Evolutionary conservation across 495 filamentous ascomycete genomes (phyloP), one percentile per base, ranked within the genome.

Genomic region (Beverwykella pulmonaria): DNA sequence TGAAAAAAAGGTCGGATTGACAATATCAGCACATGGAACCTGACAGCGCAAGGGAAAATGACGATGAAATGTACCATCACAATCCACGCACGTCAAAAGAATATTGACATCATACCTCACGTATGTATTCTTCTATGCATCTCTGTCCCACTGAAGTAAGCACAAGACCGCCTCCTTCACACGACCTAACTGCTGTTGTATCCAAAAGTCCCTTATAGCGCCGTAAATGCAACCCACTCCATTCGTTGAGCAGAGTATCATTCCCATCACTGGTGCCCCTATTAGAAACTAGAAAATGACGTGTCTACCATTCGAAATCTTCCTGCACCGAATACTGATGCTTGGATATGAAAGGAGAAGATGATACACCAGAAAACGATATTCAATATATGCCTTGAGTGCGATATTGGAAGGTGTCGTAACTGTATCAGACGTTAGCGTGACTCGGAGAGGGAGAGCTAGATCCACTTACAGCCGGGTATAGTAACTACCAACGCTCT

Each of bases 341-440:
- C 39, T 12, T 4, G 39, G 39, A 10, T 44, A 44, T 10, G 39
- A 44, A 44, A 44, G 39, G 39, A 44, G 39, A 12, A n/a, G 15
- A 44, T 10, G 39, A 44, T 34, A 12, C 5, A 34, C 32, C 5
- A n/a, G 9, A 44, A 14, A 44, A 44, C 6, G 17, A 54, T 54
- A 27, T 30, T 71, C 65, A 91, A 74, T 91, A 91, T 74, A 91
- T 91, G 73, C 88, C 88, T 75, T 91, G 88, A 4, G 88, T 90
- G 57, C 89, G 81, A 76, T 91, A 91, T 72, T 91, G 88, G 76
- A 90, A 91, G 64, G 89, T 90, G 75, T 91, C 88, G 76, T 91
- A 91, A 75, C 86, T 88, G 56, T 14, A 15, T 14, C 22, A 12
- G 49, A 53, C 20, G 65, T 48, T 22, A 71, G 54, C 41, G 12